Evolutionary conservation across 1,284 basidiomycete genomes (phyloP), one percentile per base, ranked within the genome.

Genomic region (Cutaneotrichosporon dermatis): DNA sequence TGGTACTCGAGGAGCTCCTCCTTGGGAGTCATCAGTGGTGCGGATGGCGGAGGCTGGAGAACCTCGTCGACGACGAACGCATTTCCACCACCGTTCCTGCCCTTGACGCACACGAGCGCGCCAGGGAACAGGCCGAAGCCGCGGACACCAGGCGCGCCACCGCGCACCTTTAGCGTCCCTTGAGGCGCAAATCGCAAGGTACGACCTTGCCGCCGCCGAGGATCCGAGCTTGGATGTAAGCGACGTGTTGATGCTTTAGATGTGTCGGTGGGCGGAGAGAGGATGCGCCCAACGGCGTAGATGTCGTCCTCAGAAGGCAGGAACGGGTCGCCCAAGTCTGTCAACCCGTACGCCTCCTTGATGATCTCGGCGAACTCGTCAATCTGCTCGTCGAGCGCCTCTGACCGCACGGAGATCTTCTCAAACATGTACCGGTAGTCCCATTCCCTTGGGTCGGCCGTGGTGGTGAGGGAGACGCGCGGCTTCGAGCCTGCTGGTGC

Each of bases 391-490:
- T 96, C 92, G 50, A 96, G 83, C 77, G 60, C 85, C 81, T 88
- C 87, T 63, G 89, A 87, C 40, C 92, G 82, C 69, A 89, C 88
- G 1, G 85, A 84, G 15, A 89, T 81, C 77, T 90, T 92, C 75
- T 95, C 92, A 71, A 89, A 92, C 91, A 95, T 94, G 76, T 96
- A 96, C 36, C 88, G 85, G 79, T 93, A 76, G 62, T 69, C 69
- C 66, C 66, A 76, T 9, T 64, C 52, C 50, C 69, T 68, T 0
- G 71, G 64, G 50, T 76, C 67, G 7, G 67, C 61, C 0, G 65
- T 60, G 10, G 69, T 61, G 4, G 64, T 58, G 4, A 77, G 59
- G 2, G 44, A 36, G 52, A 76, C 66, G 15, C 76, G 67, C 1
- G 68, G 55, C 39, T 62, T 62, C 6, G 71, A 66, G 11, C 45